phyloP scores from a whole-genome alignment of 148 eudicot genomes.

The Bassia scoparia region DNA sequence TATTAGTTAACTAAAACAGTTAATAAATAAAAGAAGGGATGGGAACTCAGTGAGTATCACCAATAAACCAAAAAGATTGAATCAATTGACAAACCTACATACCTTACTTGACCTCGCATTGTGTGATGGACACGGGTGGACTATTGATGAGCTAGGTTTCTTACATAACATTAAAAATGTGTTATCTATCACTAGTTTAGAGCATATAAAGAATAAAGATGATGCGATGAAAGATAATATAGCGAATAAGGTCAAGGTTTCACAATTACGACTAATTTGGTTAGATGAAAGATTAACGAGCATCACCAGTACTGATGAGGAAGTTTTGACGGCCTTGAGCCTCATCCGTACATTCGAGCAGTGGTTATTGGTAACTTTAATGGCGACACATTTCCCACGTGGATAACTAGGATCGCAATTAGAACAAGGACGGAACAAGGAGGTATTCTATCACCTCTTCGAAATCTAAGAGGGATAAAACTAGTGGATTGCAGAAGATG shows the following conservation, averaged over 20 bases:
- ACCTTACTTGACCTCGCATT: neutral
- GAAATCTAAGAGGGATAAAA: conserved; percentile 11
- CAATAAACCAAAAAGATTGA: neutral
- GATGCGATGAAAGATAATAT: conserved; percentile 8
- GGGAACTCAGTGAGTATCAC: neutral
- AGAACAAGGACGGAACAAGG: neutral
- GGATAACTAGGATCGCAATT: conserved; percentile 11
- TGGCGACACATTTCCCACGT: conserved; percentile 2
- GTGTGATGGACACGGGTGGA: conserved; percentile 13
- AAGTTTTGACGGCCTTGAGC: conserved; percentile 17
- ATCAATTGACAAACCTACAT: neutral
- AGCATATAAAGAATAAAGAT: conserved; percentile 4
- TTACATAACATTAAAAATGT: conserved; percentile 3
- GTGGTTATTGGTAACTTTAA: neutral
- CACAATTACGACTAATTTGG: neutral
- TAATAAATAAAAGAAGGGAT: too few relatives aligned
- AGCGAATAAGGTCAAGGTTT: neutral
- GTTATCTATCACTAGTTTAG: conserved; percentile 4
- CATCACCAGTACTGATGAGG: conserved; percentile 1
- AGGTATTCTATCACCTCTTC: neutral
- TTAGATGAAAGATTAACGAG: neutral
- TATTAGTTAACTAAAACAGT: too few relatives aligned
- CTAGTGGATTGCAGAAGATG: conserved; percentile 16
- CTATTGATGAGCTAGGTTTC: conserved; percentile 18
- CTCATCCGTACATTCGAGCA: conserved; percentile 10